A percentile compares a stretch with the other conserved stretches of the same genome.
These are phyloP conservation scores for Leishmania tarentolae DNA, from an alignment of 208 protist genomes.

Conservation along the genomic window DNA sequence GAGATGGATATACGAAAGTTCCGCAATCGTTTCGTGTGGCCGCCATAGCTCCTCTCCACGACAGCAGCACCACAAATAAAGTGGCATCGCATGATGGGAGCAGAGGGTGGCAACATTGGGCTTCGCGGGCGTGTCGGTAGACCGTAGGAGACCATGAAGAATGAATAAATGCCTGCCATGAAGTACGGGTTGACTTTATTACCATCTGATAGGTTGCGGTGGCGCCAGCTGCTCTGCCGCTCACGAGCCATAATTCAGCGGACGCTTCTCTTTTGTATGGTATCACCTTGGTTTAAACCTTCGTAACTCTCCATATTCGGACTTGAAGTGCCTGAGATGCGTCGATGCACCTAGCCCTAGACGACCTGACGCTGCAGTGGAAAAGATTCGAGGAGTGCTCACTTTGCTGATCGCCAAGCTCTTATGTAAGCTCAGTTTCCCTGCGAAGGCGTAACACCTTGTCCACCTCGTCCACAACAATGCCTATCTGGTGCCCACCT, in stretches of 20 bases:
- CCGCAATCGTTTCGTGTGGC: not conserved
- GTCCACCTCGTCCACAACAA: slow-evolving; percentile 39
- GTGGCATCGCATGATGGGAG: not conserved
- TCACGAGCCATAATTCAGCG: not conserved
- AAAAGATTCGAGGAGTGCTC: not conserved
- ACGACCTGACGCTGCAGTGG: not conserved
- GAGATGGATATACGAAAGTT: not conserved
- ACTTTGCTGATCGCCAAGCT: not conserved
- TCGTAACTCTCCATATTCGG: not conserved
- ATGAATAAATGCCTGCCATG: not conserved
- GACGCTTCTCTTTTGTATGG: not conserved
- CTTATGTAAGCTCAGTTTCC: not conserved
- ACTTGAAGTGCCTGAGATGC: not conserved
- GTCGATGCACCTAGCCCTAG: not conserved
- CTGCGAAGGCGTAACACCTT: slow-evolving; percentile 27
- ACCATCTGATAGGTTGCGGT: not conserved
- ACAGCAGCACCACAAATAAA: not conserved
- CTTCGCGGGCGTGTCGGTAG: not conserved
- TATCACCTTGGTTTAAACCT: not conserved
- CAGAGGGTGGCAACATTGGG: slow-evolving; percentile 4
- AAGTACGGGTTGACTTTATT: not conserved
- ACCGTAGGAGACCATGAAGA: not conserved
- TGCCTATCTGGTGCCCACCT: not conserved
- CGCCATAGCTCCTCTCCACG: not conserved
- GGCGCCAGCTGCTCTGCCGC: not conserved